Conservation (phyloP, 1,284 basidiomycete genomes). For the Schizophyllum commune region DNA sequence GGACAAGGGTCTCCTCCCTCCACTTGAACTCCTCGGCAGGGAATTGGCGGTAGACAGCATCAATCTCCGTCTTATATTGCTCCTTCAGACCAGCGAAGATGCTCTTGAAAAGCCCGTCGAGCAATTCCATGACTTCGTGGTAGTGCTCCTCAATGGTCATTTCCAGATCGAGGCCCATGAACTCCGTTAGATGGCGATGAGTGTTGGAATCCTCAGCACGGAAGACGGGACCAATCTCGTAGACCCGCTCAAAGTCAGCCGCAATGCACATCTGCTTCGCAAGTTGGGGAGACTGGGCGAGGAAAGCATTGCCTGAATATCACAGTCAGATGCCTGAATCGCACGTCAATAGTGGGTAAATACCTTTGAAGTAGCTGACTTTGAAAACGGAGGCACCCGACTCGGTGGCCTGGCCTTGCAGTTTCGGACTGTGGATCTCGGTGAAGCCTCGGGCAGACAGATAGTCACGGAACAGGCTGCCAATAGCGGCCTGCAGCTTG, state of each 20-base stretch:
- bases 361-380: constrained; percentile 96
- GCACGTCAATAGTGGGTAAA: background rate
- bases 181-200: constrained; percentile 97
- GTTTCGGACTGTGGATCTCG: constrained; percentile 97
- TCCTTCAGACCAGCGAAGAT: constrained; percentile 81
- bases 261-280: constrained; percentile 99
- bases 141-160: constrained; percentile 99
- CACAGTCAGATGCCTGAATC: background rate
- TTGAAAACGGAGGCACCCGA: constrained; percentile 97
- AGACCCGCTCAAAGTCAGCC: constrained; percentile 96
- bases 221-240: constrained; percentile 95
- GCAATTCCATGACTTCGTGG: constrained; percentile 87
- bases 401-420: constrained; percentile 96
- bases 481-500: constrained; percentile 83
- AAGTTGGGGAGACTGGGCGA: constrained; percentile 95
- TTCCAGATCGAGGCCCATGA: constrained; percentile 97
- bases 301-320: constrained; percentile 70
- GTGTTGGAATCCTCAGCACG: constrained; percentile 98
- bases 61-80: constrained; percentile 77
- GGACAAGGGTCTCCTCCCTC: constrained; percentile 73
- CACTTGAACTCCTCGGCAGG: constrained; percentile 89
- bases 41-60: constrained; percentile 78
- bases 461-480: constrained; percentile 84
- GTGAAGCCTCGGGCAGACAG: constrained; percentile 74
- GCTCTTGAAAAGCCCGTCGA: constrained; percentile 77